Evolutionary conservation across 1,284 basidiomycete species (phyloP).

Genomic region (Prillingera fragicola): DNA sequence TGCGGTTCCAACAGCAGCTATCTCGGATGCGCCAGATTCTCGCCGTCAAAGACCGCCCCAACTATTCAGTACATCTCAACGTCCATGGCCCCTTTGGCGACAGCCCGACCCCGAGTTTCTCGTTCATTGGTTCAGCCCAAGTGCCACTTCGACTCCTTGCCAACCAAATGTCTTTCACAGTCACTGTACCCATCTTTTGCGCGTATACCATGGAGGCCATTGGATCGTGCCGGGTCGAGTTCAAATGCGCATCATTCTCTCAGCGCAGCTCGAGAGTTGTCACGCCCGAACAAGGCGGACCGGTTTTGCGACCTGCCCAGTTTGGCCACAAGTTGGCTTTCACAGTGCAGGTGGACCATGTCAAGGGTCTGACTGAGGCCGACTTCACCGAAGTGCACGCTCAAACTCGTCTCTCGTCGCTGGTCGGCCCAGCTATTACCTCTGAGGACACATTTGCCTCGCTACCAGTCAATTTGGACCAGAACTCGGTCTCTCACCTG

Average conservation of each 20-base stretch:
- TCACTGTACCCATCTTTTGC: constrained; percentile 78
- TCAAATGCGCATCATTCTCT: constrained; percentile 39
- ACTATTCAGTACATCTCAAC: constrained; percentile 87
- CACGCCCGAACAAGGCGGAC: constrained; percentile 26
- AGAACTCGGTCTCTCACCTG: constrained; percentile 66
- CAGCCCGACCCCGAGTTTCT: constrained; percentile 73
- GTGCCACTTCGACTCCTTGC: constrained; percentile 77
- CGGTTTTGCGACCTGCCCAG: constrained; percentile 43
- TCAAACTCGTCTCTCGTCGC: constrained; percentile 74
- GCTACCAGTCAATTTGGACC: constrained; percentile 64
- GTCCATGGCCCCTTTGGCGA: constrained; percentile 90
- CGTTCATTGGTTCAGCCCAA: constrained; percentile 81
- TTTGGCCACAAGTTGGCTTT: constrained; percentile 73
- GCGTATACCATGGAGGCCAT: constrained; percentile 88
- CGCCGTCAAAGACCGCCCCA: constrained; percentile 85
- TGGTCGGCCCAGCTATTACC: constrained; percentile 62
- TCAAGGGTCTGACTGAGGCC: constrained; percentile 75
- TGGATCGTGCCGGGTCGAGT: constrained; percentile 71
- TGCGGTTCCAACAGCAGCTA: constrained; percentile 79
- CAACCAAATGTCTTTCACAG: constrained; percentile 67
- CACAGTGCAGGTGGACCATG: constrained; percentile 72
- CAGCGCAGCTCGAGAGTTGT: constrained; percentile 25
- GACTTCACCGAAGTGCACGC: constrained; percentile 79
- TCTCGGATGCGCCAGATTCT: constrained; percentile 90
- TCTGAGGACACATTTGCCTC: constrained; percentile 81